Conservation (phyloP, 768 basidiomycete species). For the Suillus hirtellus region DNA sequence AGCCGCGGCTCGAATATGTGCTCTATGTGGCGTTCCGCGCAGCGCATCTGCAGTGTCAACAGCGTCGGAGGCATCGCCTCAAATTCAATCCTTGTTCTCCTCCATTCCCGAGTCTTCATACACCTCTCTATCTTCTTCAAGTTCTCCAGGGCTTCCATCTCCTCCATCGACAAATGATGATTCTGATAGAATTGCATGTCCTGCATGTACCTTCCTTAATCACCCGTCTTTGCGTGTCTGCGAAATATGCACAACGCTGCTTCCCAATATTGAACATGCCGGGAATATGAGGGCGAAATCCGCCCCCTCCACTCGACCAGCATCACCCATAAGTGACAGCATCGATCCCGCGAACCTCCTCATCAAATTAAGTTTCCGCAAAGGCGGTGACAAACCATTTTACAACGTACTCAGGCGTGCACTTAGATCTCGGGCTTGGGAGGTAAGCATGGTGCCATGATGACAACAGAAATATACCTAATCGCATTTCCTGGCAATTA, state of each 20-base stretch:
- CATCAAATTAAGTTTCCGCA: constrained; percentile 87
- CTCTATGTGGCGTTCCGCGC: constrained; percentile 80
- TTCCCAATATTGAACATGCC: constrained; percentile 41
- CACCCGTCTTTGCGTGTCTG: constrained; percentile 70
- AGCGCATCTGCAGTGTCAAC: constrained; percentile 32
- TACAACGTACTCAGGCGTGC: constrained; percentile 76
- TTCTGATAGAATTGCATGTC: constrained; percentile 58
- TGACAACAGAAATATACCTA: background rate
- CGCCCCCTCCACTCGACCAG: constrained; percentile 64
- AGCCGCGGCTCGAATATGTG: constrained; percentile 66
- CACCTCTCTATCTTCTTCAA: constrained; percentile 28
- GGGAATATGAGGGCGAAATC: constrained; percentile 46
- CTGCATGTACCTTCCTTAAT: constrained; percentile 92
- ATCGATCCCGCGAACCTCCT: constrained; percentile 41
- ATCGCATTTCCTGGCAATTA: constrained; percentile 7
- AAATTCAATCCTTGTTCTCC: constrained; percentile 37
- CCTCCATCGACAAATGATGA: constrained; percentile 24
- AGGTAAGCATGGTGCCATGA: constrained; percentile 42
- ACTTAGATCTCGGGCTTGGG: constrained; percentile 75
- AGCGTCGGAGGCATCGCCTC: constrained; percentile 20
- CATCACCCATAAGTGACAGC: constrained; percentile 41
- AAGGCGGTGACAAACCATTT: constrained; percentile 83
- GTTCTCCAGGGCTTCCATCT: constrained; percentile 19
- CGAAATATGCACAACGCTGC: constrained; percentile 81
- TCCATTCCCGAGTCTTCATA: constrained; percentile 41